Conservation (phyloP, 768 basidiomycete genomes). For the Suillus spraguei region DNA sequence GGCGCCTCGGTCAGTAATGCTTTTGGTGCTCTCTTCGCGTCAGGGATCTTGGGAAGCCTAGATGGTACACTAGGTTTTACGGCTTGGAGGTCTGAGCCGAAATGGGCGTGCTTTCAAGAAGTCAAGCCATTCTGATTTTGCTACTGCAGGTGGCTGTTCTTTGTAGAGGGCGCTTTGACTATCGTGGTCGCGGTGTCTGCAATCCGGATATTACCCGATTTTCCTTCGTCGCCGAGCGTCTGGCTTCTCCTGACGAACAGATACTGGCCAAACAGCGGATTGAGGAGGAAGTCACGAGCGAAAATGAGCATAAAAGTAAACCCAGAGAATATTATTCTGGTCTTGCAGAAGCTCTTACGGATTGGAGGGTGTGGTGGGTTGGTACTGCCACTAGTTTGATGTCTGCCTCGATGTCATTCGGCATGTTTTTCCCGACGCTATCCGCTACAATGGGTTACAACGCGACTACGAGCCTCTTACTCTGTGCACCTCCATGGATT, state of each 20-base stretch:
- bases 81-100: slow-evolving; percentile 39
- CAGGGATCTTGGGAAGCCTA: slow-evolving; percentile 72
- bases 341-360: slow-evolving; percentile 56
- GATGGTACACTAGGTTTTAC: slow-evolving; percentile 60
- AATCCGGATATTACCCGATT: slow-evolving; percentile 71
- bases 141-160: slow-evolving; percentile 65
- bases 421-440: slow-evolving; percentile 79
- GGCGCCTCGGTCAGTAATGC: slow-evolving; percentile 79
- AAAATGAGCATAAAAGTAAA: slow-evolving; percentile 48
- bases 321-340: slow-evolving; percentile 41
- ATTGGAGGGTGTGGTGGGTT: slow-evolving; percentile 85
- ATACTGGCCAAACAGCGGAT: slow-evolving; percentile 57
- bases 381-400: slow-evolving; percentile 62
- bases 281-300: slow-evolving; percentile 59
- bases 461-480: slow-evolving; percentile 61
- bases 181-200: slow-evolving; percentile 51
- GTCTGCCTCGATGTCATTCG: slow-evolving; percentile 63
- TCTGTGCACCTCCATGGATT: slow-evolving; percentile 78
- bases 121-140: background rate
- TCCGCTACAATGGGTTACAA: slow-evolving; percentile 71
- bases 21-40: slow-evolving; percentile 75
- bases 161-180: slow-evolving; percentile 61
- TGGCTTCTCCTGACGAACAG: slow-evolving; percentile 62
- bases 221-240: slow-evolving; percentile 55
- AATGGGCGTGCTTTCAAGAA: background rate